phyloP scores from a whole-genome alignment of 768 basidiomycete genomes.

The Boletus bicolor region DNA sequence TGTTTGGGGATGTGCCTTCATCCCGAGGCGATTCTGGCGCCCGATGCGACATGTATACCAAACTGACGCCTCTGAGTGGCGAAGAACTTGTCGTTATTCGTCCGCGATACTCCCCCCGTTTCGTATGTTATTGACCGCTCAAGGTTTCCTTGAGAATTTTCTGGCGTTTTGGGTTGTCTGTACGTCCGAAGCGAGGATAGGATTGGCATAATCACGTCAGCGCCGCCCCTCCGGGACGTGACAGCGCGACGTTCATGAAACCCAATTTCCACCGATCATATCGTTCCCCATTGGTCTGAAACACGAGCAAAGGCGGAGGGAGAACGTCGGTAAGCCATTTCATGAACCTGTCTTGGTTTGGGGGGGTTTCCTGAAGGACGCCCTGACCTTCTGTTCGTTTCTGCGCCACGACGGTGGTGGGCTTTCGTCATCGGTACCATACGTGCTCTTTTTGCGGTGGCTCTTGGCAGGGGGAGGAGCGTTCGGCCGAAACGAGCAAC shows the following conservation, averaged over 20 bases:
- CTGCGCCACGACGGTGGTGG: neutral
- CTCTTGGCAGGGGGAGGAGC: neutral
- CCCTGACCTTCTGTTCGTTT: neutral
- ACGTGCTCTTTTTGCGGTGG: no score
- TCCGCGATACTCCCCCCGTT: neutral
- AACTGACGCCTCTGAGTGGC: neutral
- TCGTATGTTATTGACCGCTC: neutral
- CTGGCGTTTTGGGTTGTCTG: neutral
- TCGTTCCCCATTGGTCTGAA: neutral
- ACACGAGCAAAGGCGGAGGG: neutral
- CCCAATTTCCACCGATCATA: neutral
- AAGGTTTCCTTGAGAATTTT: neutral
- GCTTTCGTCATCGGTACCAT: neutral
- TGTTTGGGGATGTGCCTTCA: neutral
- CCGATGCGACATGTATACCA: neutral
- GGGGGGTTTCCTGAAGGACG: neutral
- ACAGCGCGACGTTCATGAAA: neutral
- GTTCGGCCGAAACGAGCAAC: neutral
- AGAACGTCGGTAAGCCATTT: neutral
- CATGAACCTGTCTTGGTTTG: neutral
- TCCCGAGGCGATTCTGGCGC: neutral
- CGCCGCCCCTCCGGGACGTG: neutral
- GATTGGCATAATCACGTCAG: neutral
- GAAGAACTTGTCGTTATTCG: no score
- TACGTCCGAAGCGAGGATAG: neutral